These are phyloP conservation scores for Torulaspora globosa DNA, from an alignment of 1,139 yeast species.

Conservation along the genomic window DNA sequence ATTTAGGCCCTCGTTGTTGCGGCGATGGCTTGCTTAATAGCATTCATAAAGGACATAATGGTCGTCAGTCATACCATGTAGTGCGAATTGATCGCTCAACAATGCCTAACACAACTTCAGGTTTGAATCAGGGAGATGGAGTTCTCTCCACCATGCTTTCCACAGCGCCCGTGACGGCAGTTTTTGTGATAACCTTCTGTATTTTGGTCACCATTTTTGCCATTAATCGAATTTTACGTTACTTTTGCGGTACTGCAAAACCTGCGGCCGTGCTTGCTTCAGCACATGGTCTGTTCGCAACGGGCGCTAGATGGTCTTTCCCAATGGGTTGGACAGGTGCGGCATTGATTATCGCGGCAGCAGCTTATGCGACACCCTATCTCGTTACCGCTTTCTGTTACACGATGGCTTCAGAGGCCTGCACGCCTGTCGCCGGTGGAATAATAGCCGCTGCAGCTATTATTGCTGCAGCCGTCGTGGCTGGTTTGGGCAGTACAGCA, in stretches of 20 bases:
- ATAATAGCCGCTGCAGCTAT: neutral
- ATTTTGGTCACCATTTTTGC: slow-evolving; percentile 1
- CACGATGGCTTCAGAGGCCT: neutral
- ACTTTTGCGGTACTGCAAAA: neutral
- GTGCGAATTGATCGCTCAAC: neutral
- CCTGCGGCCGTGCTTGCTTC: neutral
- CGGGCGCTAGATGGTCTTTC: slow-evolving; percentile 3
- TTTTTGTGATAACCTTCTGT: neutral
- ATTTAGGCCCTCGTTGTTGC: too few relatives aligned
- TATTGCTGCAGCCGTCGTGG: slow-evolving; percentile 1
- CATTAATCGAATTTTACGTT: neutral
- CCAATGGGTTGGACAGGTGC: slow-evolving; percentile 1
- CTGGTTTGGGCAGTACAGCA: slow-evolving; percentile 1
- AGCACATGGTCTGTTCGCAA: neutral
- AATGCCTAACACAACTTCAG: neutral
- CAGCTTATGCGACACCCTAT: slow-evolving; percentile 4
- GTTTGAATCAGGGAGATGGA: neutral
- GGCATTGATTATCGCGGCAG: slow-evolving; percentile 4
- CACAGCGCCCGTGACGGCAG: slow-evolving; percentile 1
- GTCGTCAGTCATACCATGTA: too few relatives aligned
- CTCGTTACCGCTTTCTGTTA: neutral
- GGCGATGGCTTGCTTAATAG: too few relatives aligned
- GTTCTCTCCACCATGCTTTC: neutral
- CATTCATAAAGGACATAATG: too few relatives aligned
- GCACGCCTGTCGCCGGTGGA: neutral